phyloP scores from a whole-genome alignment of 495 filamentous ascomycete species.

The Daldinia decipiens region DNA sequence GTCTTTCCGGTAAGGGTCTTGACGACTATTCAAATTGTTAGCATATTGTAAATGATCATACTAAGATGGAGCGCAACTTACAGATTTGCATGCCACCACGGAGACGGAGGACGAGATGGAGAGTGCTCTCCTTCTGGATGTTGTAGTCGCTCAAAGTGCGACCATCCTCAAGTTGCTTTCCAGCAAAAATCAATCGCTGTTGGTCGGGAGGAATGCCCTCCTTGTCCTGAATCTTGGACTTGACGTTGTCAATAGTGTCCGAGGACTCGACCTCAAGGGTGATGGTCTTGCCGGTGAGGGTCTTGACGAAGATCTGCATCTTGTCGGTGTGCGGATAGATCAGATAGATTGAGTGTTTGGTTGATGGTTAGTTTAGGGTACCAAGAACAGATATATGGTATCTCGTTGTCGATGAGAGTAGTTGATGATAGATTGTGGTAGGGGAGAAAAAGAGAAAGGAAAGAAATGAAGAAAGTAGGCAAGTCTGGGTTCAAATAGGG shows the following conservation, averaged over 20 bases:
- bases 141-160: slow-evolving; percentile 98
- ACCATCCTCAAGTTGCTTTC: slow-evolving; percentile 97
- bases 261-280: slow-evolving; percentile 98
- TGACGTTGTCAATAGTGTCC: slow-evolving; percentile 99
- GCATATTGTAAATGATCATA: slow-evolving; percentile 11
- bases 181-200: slow-evolving; percentile 98
- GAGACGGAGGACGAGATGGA: slow-evolving; percentile 95
- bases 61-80: slow-evolving; percentile 55
- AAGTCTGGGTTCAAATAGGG: slow-evolving; percentile 30
- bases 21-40: slow-evolving; percentile 64
- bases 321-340: slow-evolving; percentile 35
- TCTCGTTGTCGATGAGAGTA: slow-evolving; percentile 48
- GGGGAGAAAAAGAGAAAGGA: slow-evolving; percentile 15
- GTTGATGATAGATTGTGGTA: slow-evolving; percentile 15
- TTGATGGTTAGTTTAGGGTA: background rate
- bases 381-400: slow-evolving; percentile 12
- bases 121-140: slow-evolving; percentile 97
- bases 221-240: slow-evolving; percentile 99
- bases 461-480: slow-evolving; percentile 24
- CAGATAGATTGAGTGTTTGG: slow-evolving; percentile 8
- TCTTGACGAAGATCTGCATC: slow-evolving; percentile 94
- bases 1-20: slow-evolving; percentile 97
- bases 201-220: slow-evolving; percentile 98
- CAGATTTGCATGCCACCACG: slow-evolving; percentile 99
- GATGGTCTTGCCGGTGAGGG: slow-evolving; percentile 97